Conservation (phyloP, 768 basidiomycete species). For the Dacryopinax primogenitus region DNA sequence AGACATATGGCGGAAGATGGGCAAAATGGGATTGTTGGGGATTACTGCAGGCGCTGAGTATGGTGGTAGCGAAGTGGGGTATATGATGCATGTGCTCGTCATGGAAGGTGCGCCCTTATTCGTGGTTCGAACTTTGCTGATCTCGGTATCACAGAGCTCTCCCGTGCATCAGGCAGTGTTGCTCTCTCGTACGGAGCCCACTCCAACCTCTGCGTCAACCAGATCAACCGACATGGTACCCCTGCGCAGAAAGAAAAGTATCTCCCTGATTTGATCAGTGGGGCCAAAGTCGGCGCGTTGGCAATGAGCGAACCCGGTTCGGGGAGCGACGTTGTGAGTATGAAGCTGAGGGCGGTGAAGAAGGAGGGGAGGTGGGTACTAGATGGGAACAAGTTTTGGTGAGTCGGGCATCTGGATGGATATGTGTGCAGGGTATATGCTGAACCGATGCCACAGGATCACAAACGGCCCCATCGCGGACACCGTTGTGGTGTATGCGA, state of each 20-base stretch:
- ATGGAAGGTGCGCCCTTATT: slow-evolving; percentile 54
- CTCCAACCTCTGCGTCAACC: slow-evolving; percentile 69
- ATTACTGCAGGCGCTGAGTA: slow-evolving; percentile 65
- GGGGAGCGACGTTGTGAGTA: slow-evolving; percentile 92
- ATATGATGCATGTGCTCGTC: slow-evolving; percentile 76
- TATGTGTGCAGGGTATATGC: not conserved
- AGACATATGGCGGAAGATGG: slow-evolving; percentile 82
- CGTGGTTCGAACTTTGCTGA: not conserved
- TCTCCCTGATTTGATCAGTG: slow-evolving; percentile 64
- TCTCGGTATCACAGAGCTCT: slow-evolving; percentile 39
- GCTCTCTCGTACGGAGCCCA: slow-evolving; percentile 87
- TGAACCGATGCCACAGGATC: slow-evolving; percentile 47
- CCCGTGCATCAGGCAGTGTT: slow-evolving; percentile 79
- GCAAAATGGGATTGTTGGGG: slow-evolving; percentile 84
- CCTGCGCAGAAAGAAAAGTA: slow-evolving; percentile 73
- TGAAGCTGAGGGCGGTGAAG: slow-evolving; percentile 73
- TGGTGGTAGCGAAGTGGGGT: slow-evolving; percentile 72
- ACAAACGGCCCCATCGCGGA: slow-evolving; percentile 89
- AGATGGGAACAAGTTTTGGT: slow-evolving; percentile 94
- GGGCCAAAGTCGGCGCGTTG: slow-evolving; percentile 67
- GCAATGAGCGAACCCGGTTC: slow-evolving; percentile 91
- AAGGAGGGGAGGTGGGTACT: slow-evolving; percentile 61
- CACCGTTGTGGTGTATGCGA: slow-evolving; percentile 86
- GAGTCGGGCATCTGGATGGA: slow-evolving; percentile 20
- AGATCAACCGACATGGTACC: slow-evolving; percentile 75